Percentiles rank a stretch among this genome's conserved stretches.
phyloP scores from a whole-genome alignment of 176 grass and related monocot genomes.

The Poa pratensis region DNA sequence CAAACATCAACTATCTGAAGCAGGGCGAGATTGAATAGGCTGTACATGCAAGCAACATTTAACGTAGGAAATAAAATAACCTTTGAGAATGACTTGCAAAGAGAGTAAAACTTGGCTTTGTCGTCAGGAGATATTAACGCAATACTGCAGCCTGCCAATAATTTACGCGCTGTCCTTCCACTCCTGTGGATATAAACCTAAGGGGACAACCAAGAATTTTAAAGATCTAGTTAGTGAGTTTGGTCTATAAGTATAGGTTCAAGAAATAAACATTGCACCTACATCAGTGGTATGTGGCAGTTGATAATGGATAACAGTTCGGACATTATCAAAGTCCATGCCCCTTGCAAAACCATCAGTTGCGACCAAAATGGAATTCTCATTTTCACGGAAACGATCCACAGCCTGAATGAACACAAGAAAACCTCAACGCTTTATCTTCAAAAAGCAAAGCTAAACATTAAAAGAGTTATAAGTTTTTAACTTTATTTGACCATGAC shows the following conservation, averaged over 20 bases:
- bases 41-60: not conserved
- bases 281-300: slow-evolving; percentile 91
- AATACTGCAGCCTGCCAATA: slow-evolving; percentile 84
- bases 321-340: slow-evolving; percentile 87
- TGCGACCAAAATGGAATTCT: slow-evolving; percentile 71
- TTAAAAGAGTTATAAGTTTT: not conserved
- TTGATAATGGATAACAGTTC: slow-evolving; percentile 94
- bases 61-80: slow-evolving; percentile 41
- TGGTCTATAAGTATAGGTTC: slow-evolving; percentile 5
- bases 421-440: slow-evolving; percentile 27
- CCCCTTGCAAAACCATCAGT: slow-evolving; percentile 93
- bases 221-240: slow-evolving; percentile 29
- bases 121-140: slow-evolving; percentile 76
- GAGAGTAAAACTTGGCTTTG: slow-evolving; percentile 84
- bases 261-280: slow-evolving; percentile 44
- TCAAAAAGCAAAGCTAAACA: slow-evolving; percentile 23
- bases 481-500: not conserved
- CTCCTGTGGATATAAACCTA: slow-evolving; percentile 99
- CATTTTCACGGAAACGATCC: slow-evolving; percentile 86
- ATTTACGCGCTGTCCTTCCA: slow-evolving; percentile 89
- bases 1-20: not conserved
- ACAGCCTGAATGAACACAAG: slow-evolving; percentile 60
- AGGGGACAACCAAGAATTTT: slow-evolving; percentile 1
- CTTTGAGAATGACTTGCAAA: slow-evolving; percentile 90
- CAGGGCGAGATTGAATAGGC: not conserved